phyloP scores from a whole-genome alignment of 345 rosid genomes.

The Gossypium arboreum region DNA sequence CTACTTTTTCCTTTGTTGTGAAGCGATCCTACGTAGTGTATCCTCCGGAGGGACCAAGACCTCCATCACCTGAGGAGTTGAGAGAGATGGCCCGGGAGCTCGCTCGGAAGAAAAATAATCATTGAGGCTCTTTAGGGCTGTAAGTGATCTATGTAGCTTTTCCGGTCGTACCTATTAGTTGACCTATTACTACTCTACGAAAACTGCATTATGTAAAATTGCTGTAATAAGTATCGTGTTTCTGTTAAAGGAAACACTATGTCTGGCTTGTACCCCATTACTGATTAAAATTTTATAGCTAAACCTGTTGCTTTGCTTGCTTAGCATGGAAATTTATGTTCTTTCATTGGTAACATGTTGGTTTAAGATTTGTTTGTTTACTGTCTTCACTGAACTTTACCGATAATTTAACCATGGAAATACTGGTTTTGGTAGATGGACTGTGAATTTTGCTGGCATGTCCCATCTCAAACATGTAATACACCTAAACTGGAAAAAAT shows the following conservation, averaged over 20 bases:
- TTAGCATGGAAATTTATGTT: not conserved
- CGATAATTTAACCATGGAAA: no score
- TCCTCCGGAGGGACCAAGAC: slow-evolving; percentile 49
- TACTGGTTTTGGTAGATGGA: no score
- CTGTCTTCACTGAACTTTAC: no score
- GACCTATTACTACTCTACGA: not conserved
- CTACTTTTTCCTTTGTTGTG: slow-evolving; percentile 16
- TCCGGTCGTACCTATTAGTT: not conserved
- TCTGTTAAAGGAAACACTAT: not conserved
- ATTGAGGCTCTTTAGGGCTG: slow-evolving; percentile 16
- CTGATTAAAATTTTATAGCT: not conserved
- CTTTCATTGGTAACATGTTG: not conserved
- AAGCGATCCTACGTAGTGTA: slow-evolving; percentile 53
- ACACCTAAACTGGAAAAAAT: not conserved
- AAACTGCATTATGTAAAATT: not conserved
- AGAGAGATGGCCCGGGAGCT: slow-evolving; percentile 69
- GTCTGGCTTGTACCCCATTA: not conserved
- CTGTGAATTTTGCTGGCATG: no score
- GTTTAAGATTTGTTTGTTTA: no score
- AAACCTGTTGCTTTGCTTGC: not conserved
- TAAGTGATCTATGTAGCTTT: not conserved
- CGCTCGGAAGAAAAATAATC: slow-evolving; percentile 39
- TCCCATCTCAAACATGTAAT: not conserved
- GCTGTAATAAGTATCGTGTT: not conserved
- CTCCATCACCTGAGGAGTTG: slow-evolving; percentile 62